Percentiles rank a stretch among this genome's conserved stretches.
Conservation (phyloP, 1,284 basidiomycete species). For the Trichosporon sp. region DNA sequence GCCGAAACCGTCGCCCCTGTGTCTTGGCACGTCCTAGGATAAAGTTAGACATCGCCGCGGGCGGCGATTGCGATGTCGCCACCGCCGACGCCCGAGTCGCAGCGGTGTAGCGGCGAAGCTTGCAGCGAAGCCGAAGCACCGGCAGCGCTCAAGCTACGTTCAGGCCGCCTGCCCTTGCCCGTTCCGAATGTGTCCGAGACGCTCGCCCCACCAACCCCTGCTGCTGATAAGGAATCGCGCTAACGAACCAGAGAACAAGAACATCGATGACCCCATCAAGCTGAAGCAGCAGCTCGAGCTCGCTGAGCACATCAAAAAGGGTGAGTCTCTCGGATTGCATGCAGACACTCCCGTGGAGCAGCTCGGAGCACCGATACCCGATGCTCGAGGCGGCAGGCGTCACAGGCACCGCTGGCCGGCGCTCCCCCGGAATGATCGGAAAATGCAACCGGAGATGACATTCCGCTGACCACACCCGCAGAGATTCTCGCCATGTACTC, state of each 20-base stretch:
- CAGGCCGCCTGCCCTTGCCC: background rate
- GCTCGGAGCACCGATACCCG: background rate
- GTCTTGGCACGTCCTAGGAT: conserved; percentile 18
- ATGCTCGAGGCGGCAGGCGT: background rate
- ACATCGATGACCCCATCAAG: conserved; percentile 68
- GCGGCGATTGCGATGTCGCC: background rate
- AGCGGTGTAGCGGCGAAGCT: background rate
- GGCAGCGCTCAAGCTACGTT: background rate
- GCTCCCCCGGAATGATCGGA: background rate
- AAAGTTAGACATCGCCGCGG: conserved; percentile 8
- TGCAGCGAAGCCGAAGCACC: background rate
- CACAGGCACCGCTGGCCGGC: background rate
- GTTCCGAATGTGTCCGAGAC: background rate
- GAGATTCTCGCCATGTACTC: conserved; percentile 84
- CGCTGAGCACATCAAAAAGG: conserved; percentile 86
- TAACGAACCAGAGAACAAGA: conserved; percentile 66
- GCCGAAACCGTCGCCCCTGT: conserved; percentile 9
- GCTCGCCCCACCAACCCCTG: background rate
- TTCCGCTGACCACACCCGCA: conserved; percentile 48
- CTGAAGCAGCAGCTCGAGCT: conserved; percentile 77
- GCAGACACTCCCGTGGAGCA: background rate
- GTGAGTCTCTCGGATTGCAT: conserved; percentile 58
- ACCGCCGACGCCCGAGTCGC: background rate
- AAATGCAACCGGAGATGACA: background rate
- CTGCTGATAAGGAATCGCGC: background rate